Base-by-base conservation (phyloP, 495 filamentous ascomycete species). In the Cladorrhinum samala region DNA sequence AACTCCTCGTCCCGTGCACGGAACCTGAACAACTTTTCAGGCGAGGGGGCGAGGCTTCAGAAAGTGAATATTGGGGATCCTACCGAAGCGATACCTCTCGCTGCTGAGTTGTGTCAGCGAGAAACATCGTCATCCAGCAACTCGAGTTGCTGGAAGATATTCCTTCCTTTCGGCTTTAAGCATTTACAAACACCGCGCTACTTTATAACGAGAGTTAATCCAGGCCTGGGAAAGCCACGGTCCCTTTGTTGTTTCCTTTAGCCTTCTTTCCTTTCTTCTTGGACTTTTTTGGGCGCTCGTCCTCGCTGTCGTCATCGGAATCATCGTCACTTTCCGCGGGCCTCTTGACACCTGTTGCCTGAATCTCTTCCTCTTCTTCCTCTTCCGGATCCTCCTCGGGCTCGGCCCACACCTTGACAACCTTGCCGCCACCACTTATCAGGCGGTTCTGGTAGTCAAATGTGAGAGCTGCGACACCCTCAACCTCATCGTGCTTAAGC, bases 401-500 rank as follows among this genome's bases (percentile, higher is more conserved):
- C 17, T 68, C 69, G 25, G 71, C 72, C 91, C 91, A 96, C 9
- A 96, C 83, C 72, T 95, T 95, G 57, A 96, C 77, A 0, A 82
- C 76, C 60, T 78, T 77, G 2, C 91, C 91, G 48, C 91, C 91
- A 36, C 88, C 91, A 65, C 83, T 91, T 47, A 95, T 86, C 80
- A 96, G 81, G 46, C 90, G 78, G 47, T 89, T 86, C 43, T 83
- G 82, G 43, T 85, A 85, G 68, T 95, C 90, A 58, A 94, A 94
- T 17, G 80, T 85, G 13, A 96, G 58, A 9, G 80, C 82, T 8
- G 90, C 78, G 13, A 95, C 88, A 16, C 84, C 83, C 61, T 95
- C 90, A 16, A 90, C 69, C 54, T 94, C 91, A 64, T 95, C 86
- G 68, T 96, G 91, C 65, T 76, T 75, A 40, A 91, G 67, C 44